Evolutionary conservation across 768 basidiomycete species (phyloP), one percentile per base, ranked within the genome.

Genomic region (Gelatoporia subvermispora): DNA sequence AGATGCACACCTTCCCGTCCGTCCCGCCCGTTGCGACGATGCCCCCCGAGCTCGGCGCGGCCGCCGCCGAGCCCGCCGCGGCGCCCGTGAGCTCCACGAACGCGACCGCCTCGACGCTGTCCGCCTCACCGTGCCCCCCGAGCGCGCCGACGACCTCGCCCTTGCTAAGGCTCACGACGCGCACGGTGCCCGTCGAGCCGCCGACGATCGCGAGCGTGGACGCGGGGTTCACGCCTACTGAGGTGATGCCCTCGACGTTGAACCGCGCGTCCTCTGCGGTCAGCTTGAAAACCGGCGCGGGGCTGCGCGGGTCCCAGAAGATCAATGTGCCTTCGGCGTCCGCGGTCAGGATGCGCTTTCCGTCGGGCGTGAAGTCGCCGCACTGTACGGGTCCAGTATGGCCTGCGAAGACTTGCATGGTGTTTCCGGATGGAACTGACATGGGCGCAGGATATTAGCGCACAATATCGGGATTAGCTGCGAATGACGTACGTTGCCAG

Each of bases 401-500:
- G 0, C 92, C 92, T 2, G 90, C 87, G 58, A 98, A 91, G 8
- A 98, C 94, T 61, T 93, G 88, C 88, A 99, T 94, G 44, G 85
- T 94, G 55, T 81, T 88, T 37, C 96, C 96, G 5, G 87, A 88
- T 2, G 96, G 96, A 23, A 99, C 95, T 97, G 64, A n/a, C 8
- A 23, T 22, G 20, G 43, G 21, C 10, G 7, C 47, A 43, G 40
- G 46, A 47, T 24, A 49, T 41, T 23, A 36, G 47, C n/a, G n/a
- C n/a, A 41, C 4, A 18, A 22, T 31, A 34, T 21, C 34, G 8
- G 15, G 13, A 25, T 17, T 18, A 15, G 3, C 21, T 20, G 17
- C 2, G 10, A 40, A 35, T 13, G n/a, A 68, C 85, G 58, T 66
- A 96, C 95, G 70, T 72, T 97, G 92, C 93, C 93, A 99, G 55